phyloP scores from a whole-genome alignment of 2,329 filamentous ascomycete genomes.

The Blastomyces gilchristii region DNA sequence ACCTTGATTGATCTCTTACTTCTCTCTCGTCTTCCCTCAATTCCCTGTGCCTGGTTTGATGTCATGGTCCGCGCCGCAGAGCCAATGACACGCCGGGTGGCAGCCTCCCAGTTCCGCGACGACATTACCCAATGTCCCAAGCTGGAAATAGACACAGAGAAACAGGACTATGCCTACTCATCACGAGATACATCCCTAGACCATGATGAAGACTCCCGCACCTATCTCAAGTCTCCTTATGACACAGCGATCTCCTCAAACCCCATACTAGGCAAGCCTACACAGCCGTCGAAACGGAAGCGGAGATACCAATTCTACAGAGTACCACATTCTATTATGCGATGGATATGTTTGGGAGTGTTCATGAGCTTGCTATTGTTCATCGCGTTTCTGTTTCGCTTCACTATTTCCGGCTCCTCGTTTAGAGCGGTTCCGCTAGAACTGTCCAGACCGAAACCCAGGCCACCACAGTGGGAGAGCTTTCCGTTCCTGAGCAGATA shows the following conservation, averaged over 20 bases:
- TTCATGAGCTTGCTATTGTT: slow-evolving; percentile 63
- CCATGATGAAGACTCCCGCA: slow-evolving; percentile 24
- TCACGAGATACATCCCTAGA: slow-evolving; percentile 21
- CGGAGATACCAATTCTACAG: slow-evolving; percentile 43
- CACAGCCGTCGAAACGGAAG: slow-evolving; percentile 22
- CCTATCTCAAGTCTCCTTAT: slow-evolving; percentile 47
- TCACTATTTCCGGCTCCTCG: slow-evolving; percentile 53
- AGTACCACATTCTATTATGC: slow-evolving; percentile 60
- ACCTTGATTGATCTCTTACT: not conserved
- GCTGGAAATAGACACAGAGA: slow-evolving; percentile 16
- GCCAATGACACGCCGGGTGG: slow-evolving; percentile 5
- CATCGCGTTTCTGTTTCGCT: slow-evolving; percentile 62
- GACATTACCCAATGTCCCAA: slow-evolving; percentile 6
- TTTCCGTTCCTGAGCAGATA: slow-evolving; percentile 82
- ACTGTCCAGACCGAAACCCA: not conserved
- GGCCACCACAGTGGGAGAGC: slow-evolving; percentile 67
- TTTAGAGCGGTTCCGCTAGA: slow-evolving; percentile 19
- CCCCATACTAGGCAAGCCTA: slow-evolving; percentile 31
- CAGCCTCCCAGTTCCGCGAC: not conserved
- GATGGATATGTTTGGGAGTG: slow-evolving; percentile 66
- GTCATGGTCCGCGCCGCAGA: not conserved
- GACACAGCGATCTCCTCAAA: slow-evolving; percentile 33
- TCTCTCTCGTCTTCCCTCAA: not conserved
- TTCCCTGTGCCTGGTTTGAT: not conserved
- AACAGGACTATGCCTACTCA: slow-evolving; percentile 19